Conservation (phyloP, 2,329 filamentous ascomycete species). For the Orbilia blumenaviensis region DNA sequence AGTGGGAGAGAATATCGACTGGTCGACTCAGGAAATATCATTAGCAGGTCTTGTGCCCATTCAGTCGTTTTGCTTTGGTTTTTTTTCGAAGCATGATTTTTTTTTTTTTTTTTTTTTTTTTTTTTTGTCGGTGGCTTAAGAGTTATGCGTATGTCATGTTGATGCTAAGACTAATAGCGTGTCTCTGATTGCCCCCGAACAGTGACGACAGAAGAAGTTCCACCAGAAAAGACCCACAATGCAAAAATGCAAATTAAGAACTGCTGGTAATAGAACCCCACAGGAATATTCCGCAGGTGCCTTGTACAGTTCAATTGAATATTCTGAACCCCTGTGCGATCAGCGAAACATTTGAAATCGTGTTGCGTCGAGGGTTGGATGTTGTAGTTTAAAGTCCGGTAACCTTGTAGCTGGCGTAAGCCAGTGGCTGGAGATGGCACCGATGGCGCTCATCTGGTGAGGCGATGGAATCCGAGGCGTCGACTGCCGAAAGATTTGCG, state of each 20-base stretch:
- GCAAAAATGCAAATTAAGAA: neutral
- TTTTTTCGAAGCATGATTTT: neutral
- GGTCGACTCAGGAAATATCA: slow-evolving; percentile 3
- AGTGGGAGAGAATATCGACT: neutral
- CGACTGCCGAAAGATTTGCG: neutral
- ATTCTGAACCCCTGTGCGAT: neutral
- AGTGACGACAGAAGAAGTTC: neutral
- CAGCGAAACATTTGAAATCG: slow-evolving; percentile 1
- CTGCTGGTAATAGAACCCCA: too few species aligned
- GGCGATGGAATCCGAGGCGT: slow-evolving; percentile 24
- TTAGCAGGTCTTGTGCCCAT: neutral
- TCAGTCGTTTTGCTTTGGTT: neutral
- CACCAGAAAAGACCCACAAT: neutral
- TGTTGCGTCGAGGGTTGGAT: slow-evolving; percentile 26
- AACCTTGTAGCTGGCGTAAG: slow-evolving; percentile 20
- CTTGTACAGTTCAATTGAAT: neutral
- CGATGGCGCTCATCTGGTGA: neutral
- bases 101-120: neutral
- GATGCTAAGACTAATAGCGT: neutral
- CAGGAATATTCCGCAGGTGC: neutral
- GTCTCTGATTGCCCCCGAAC: neutral
- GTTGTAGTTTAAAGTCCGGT: slow-evolving; percentile 37
- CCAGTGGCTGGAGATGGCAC: slow-evolving; percentile 27
- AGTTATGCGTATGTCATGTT: neutral
- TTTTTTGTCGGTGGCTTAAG: neutral